Evolutionary conservation across 1,284 basidiomycete genomes (phyloP).

Genomic region (Cystobasidiaceae sp.): DNA sequence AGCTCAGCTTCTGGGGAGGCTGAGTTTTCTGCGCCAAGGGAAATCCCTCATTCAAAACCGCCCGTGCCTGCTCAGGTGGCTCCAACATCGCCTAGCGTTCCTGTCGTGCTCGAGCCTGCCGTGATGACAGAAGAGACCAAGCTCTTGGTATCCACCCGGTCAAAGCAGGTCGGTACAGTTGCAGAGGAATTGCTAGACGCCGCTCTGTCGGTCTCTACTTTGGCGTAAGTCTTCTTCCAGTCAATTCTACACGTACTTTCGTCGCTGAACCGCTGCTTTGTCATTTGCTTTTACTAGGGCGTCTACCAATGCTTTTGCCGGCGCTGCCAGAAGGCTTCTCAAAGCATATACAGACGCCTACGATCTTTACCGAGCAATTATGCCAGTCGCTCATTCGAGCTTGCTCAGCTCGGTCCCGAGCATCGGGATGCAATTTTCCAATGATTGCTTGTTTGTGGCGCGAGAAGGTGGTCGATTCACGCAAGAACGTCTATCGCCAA

Average conservation of each 20-base stretch:
- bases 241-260: background rate
- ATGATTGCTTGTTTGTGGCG: slow-evolving; percentile 72
- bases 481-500: slow-evolving; percentile 32
- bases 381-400: slow-evolving; percentile 62
- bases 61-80: background rate
- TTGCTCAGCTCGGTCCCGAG: slow-evolving; percentile 57
- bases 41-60: background rate
- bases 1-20: background rate
- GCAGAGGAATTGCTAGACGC: slow-evolving; percentile 52
- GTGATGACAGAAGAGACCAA: slow-evolving; percentile 34
- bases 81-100: background rate
- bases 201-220: slow-evolving; percentile 35
- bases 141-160: slow-evolving; percentile 45
- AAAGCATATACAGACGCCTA: slow-evolving; percentile 62
- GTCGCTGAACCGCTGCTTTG: background rate
- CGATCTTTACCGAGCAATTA: slow-evolving; percentile 74
- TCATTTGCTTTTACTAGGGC: background rate
- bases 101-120: background rate
- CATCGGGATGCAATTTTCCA: slow-evolving; percentile 71
- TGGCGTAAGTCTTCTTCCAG: background rate
- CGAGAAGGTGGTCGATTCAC: slow-evolving; percentile 46
- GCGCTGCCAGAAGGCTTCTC: slow-evolving; percentile 48
- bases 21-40: background rate
- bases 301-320: slow-evolving; percentile 21
- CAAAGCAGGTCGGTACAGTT: slow-evolving; percentile 55